These are phyloP conservation scores for Marchantia paleacea DNA, from an alignment of 225 moss, liverwort and hornwort genomes.

Conservation along the genomic window DNA sequence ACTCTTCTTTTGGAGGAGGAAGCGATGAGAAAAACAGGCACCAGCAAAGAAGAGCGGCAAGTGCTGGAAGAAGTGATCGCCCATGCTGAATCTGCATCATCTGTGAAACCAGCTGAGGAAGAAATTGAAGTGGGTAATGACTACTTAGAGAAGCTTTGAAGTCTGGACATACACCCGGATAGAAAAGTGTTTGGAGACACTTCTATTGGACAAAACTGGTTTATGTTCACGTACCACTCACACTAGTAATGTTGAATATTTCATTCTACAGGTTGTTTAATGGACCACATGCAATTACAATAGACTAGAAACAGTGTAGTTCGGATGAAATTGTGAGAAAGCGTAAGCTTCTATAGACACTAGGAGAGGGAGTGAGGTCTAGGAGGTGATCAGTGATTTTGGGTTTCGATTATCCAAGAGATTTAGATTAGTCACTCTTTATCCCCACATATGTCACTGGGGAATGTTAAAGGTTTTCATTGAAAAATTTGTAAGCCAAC, in stretches of 20 bases:
- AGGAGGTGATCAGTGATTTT: background rate
- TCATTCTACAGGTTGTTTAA: background rate
- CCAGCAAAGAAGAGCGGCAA: background rate
- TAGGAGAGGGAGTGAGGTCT: background rate
- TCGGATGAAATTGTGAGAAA: too few relatives aligned
- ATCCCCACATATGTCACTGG: background rate
- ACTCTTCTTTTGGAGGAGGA: slow-evolving; percentile 68
- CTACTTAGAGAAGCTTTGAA: slow-evolving; percentile 27
- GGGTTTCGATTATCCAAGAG: background rate
- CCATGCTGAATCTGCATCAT: background rate
- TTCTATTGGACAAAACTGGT: background rate
- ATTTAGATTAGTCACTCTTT: background rate
- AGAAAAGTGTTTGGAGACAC: background rate
- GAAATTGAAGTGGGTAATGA: slow-evolving; percentile 27
- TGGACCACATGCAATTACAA: background rate
- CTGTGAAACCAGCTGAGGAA: slow-evolving; percentile 18
- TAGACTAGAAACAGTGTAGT: background rate
- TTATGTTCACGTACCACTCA: background rate
- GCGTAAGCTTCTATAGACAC: background rate
- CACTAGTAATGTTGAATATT: background rate
- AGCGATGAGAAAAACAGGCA: slow-evolving; percentile 15
- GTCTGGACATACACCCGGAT: background rate
- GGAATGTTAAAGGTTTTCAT: background rate
- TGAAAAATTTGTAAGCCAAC: background rate
- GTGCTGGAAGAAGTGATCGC: slow-evolving; percentile 13